A percentile compares a stretch with the other conserved stretches of the same genome.
Evolutionary conservation across 2,329 filamentous ascomycete genomes (phyloP).

Genomic region (Fusarium palustre): DNA sequence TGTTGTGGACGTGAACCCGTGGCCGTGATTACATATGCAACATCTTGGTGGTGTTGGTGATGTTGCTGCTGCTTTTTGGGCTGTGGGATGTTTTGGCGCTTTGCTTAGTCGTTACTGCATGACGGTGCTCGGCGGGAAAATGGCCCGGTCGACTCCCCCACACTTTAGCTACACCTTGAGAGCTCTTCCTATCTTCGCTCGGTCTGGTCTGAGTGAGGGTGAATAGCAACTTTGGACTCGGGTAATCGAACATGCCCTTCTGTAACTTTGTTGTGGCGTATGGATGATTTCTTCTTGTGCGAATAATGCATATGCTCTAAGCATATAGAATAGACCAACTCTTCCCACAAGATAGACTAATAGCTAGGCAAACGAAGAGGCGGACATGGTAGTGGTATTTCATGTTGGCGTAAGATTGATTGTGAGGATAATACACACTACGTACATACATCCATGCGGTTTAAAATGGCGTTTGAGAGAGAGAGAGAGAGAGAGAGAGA

Average conservation of each 20-base stretch:
- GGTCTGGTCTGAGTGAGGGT: neutral
- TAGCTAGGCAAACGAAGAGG: neutral
- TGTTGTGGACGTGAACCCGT: neutral
- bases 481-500: neutral
- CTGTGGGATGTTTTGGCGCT: constrained; percentile 39
- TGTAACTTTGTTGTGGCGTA: neutral
- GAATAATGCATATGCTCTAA: neutral
- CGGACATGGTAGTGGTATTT: neutral
- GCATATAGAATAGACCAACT: neutral
- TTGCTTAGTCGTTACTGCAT: constrained; percentile 32
- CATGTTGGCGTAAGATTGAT: neutral
- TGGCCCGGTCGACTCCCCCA: constrained; percentile 37
- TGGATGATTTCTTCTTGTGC: neutral
- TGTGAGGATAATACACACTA: neutral
- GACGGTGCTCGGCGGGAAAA: constrained; percentile 41
- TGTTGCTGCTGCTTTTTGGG: constrained; percentile 30
- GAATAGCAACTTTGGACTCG: neutral
- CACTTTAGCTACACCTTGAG: constrained; percentile 9
- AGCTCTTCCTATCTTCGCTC: neutral
- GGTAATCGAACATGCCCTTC: neutral
- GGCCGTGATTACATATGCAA: constrained; percentile 30
- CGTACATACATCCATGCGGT: neutral
- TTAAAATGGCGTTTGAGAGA: neutral
- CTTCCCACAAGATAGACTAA: neutral
- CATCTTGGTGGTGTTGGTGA: constrained; percentile 10